phyloP scores from a whole-genome alignment of 305 asterid genomes.

The Striga hermonthica region DNA sequence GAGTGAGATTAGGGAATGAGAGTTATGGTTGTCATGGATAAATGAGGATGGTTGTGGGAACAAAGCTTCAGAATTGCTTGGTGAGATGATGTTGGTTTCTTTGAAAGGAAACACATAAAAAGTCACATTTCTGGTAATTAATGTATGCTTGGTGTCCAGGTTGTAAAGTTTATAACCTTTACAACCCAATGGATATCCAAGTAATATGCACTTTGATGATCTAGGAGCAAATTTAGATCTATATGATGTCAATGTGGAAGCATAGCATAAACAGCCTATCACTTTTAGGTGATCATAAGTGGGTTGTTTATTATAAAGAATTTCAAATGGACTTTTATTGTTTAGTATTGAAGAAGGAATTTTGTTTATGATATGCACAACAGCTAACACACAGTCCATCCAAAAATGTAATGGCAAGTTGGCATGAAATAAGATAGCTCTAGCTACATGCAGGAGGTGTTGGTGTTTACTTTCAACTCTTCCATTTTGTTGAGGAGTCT shows the following conservation, averaged over 20 bases:
- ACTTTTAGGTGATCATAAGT: neutral
- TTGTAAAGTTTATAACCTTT: neutral
- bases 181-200: neutral
- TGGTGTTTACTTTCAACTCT: too few species aligned
- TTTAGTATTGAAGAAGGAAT: neutral
- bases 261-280: neutral
- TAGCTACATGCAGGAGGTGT: too few species aligned
- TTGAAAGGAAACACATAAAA: neutral
- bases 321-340: neutral
- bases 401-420: too few species aligned
- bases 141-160: neutral
- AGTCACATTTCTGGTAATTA: neutral
- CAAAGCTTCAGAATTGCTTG: too few species aligned
- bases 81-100: too few species aligned
- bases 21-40: too few species aligned
- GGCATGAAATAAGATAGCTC: too few species aligned
- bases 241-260: neutral
- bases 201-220: neutral
- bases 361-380: neutral
- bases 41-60: too few species aligned
- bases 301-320: neutral
- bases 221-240: neutral
- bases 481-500: too few species aligned
- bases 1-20: too few species aligned
- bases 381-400: neutral